phyloP scores from a whole-genome alignment of 2,329 filamentous ascomycete species.

The Ceratocystis ficicola region DNA sequence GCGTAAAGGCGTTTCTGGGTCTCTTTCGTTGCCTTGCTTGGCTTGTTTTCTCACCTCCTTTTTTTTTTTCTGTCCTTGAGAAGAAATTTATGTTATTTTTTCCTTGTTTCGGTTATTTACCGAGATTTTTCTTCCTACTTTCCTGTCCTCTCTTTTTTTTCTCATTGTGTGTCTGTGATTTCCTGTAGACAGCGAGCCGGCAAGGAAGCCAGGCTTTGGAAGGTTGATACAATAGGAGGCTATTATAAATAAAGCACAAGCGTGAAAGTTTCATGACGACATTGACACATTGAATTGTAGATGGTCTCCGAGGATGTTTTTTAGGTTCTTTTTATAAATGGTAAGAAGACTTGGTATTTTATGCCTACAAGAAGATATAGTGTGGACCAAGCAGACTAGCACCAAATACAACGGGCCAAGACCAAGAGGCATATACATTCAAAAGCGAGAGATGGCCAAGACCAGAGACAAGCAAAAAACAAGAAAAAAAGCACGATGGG shows the following conservation, averaged over 20 bases:
- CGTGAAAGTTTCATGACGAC: no score
- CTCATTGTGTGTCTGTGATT: not conserved
- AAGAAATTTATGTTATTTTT: not conserved
- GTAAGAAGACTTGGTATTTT: no score
- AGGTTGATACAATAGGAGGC: no score
- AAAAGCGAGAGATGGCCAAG: no score
- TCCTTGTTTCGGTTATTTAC: constrained; percentile 9
- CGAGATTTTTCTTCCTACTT: not conserved
- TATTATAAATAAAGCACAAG: no score
- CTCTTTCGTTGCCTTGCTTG: not conserved
- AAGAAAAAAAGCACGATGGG: not conserved
- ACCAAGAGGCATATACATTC: not conserved
- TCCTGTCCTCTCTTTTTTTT: not conserved
- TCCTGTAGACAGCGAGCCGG: no score
- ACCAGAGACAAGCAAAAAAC: not conserved
- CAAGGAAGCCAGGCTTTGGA: no score
- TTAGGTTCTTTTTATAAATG: no score
- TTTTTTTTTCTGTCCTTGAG: not conserved
- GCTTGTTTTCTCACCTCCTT: not conserved
- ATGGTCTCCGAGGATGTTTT: no score
- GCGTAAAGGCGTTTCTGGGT: not conserved
- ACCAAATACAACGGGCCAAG: not conserved
- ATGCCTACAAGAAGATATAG: no score
- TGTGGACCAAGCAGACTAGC: no score
- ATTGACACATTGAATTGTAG: no score